Base-by-base conservation (phyloP, 2,329 filamentous ascomycete genomes). In the Tolypocladium capitatum region DNA sequence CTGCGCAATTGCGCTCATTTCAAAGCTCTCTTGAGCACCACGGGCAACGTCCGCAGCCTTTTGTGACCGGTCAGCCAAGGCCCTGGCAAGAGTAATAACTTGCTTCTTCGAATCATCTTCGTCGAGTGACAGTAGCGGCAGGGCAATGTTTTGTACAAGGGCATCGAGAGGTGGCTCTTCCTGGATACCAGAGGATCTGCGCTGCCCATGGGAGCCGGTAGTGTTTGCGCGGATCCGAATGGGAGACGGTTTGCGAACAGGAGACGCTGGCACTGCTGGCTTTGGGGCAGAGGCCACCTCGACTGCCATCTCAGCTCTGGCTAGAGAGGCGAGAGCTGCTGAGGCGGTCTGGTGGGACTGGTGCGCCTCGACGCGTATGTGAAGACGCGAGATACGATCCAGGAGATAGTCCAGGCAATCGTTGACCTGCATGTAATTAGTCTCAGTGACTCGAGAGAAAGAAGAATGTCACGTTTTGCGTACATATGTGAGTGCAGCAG, bases 351-450 rank as follows among this genome's bases (percentile, higher is more conserved):
- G 69, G 54, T 78, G 72, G 1, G 69, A 71, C 34, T 71, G 68
- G 46, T 70, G 64, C 3, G 67, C 65, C 43, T 71, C 65, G 2
- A 73, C 59, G 27, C 70, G 68, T 3, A 62, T 54, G 2, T 65
- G 60, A 3, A 77, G 62, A 1, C 65, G 60, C 11, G 63, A 58
- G 5, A 71, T 66, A n/a, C 72, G 69, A 32, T 71, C 68, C 2
- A 75, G 60, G 0, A 80, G 62, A 49, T 75, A 72, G 46, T 69
- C 64, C 1, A 80, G 63, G 50, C 75, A 79, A 20, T 72, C 65
- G 33, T 72, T 63, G 20, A 78, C 70, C 75, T 79, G 42, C 0
- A 6, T 0, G 16, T 0, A 3, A 52, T 66, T 38, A 66, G 62
- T 30, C 0, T 3, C 20, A 2, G 43, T 3, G 11, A 38, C 33